Base-by-base conservation (phyloP, 805 yeast species). In the Saturnispora halmiae region DNA sequence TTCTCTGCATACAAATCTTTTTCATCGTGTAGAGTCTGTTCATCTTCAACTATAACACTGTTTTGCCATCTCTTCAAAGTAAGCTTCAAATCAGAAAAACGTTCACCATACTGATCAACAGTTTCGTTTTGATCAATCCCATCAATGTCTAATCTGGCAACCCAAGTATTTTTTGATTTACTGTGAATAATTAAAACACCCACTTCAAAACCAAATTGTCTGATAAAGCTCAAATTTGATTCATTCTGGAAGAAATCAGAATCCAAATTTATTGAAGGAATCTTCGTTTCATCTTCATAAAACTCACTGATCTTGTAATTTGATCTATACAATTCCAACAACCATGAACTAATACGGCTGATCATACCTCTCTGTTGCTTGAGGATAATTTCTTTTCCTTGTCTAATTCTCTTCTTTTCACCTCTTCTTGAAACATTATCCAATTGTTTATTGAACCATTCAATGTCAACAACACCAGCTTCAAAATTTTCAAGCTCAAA, bases 401-500 rank as follows among this genome's bases (percentile, higher is more conserved):
- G 66, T 51, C 75, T 72, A 43, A 70, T 72, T 60, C 86, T 73
- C 58, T 72, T 79, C 60, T 67, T 75, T 51, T 77, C 83, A 52
- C 90, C 92, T 38, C 76, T 69, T 34, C 79, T 64, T 5, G 90
- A 81, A 42, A 83, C 77, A 53, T 80, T 80, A 49, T 83, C 94
- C 46, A 90, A 70, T 54, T 83, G 83, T 53, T 80, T 73, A 61
- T 86, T 86, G 61, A 86, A 85, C 96, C 96, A 88, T 46, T 82
- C 92, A 26, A 84, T 77, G 59, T 88, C 96, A 41, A 85, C 73
- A 46, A 82, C 84, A 40, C 78, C 77, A 48, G 72, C 78, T 61
- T 92, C 97, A 54, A 90, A 92, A 56, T 82, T 80, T 59, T 81
- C 83, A 48, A 78, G 65, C 60, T 92, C 98, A 54, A 88, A 87